phyloP scores from a whole-genome alignment of 495 filamentous ascomycete species.

The Cercophora sp. region DNA sequence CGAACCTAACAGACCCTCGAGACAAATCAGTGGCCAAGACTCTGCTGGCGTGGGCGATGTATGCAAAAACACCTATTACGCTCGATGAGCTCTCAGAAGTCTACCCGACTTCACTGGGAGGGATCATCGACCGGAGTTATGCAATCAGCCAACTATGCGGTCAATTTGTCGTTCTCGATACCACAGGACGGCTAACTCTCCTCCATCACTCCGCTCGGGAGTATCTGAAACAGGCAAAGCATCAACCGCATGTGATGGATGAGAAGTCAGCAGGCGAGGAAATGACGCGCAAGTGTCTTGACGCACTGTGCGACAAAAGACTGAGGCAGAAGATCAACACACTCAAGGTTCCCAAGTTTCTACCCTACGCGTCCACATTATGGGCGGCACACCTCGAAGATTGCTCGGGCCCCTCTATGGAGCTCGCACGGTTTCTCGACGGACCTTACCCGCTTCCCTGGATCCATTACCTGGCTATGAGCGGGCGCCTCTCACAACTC shows the following conservation, averaged over 20 bases:
- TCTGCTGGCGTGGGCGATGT: conserved; percentile 6
- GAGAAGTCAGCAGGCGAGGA: neutral
- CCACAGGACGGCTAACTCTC: conserved; percentile 1
- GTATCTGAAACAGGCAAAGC: conserved; percentile 1
- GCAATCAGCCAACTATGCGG: conserved; percentile 8
- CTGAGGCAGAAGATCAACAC: conserved; percentile 7
- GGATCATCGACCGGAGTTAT: conserved; percentile 2
- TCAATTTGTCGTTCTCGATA: conserved; percentile 10
- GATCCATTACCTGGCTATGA: conserved; percentile 16
- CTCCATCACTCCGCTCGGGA: conserved; percentile 11
- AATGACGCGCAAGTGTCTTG: neutral
- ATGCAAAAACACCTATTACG: conserved; percentile 2
- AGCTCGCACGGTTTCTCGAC: conserved; percentile 7
- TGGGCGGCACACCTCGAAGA: conserved; percentile 6
- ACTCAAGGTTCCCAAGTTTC: neutral
- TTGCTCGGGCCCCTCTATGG: neutral
- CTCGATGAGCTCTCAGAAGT: conserved; percentile 8
- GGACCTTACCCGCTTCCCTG: conserved; percentile 9
- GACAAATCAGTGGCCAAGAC: conserved; percentile 4
- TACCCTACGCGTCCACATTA: conserved; percentile 7
- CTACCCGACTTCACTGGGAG: neutral
- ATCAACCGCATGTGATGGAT: neutral
- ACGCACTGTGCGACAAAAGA: neutral
- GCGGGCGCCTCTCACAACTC: conserved; percentile 4
- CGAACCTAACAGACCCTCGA: neutral